A percentile compares a stretch with the other conserved stretches of the same genome.
phyloP scores from a whole-genome alignment of 371 early-diverging fungal species.

The Mortierella sp. region DNA sequence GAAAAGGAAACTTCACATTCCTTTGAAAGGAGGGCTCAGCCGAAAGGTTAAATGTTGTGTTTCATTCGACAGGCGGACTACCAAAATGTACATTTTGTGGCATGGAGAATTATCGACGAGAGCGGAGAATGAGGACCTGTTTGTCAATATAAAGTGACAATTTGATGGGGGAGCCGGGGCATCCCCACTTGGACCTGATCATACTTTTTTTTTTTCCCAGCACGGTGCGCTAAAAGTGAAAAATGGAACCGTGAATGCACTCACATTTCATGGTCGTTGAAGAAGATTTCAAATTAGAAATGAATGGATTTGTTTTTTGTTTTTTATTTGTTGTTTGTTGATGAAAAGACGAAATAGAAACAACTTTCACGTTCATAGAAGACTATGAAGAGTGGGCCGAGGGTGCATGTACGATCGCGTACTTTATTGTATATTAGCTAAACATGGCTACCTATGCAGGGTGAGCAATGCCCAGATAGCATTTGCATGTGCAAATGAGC shows the following conservation, averaged over 20 bases:
- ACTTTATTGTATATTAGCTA: not conserved
- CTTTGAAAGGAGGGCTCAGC: constrained; percentile 12
- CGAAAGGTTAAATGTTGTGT: not conserved
- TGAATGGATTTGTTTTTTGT: too few species aligned
- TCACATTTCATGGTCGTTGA: too few species aligned
- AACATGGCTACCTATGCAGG: not conserved
- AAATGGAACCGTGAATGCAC: too few species aligned
- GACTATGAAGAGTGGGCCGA: not conserved
- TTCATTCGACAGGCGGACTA: constrained; percentile 10
- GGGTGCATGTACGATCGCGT: not conserved
- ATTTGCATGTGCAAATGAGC: not conserved
- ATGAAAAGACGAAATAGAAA: not conserved
- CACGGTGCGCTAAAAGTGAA: too few species aligned
- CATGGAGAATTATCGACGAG: constrained; percentile 5
- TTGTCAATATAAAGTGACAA: not conserved
- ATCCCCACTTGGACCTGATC: too few species aligned
- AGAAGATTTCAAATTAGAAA: too few species aligned
- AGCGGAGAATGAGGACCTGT: not conserved
- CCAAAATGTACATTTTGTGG: not conserved
- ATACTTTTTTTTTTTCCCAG: too few species aligned
- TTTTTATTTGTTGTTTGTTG: too few species aligned
- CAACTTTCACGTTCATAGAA: not conserved
- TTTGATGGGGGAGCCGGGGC: not conserved
- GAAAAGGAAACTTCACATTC: not conserved
- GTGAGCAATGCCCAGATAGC: not conserved